phyloP scores from a whole-genome alignment of 495 filamentous ascomycete species.

The Letharia lupina region DNA sequence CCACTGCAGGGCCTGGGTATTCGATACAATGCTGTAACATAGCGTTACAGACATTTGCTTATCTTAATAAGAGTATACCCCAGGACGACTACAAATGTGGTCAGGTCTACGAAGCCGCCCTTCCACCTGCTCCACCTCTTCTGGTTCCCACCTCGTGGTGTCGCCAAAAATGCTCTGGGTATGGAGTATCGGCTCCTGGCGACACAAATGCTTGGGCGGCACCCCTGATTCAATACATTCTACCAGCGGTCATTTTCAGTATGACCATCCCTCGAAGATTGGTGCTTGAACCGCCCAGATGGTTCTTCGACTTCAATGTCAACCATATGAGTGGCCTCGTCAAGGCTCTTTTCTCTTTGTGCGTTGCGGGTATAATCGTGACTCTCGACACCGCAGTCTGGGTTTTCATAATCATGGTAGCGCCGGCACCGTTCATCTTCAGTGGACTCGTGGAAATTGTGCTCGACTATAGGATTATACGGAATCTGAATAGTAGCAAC shows the following conservation, averaged over 20 bases:
- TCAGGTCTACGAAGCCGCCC: slow-evolving; percentile 4
- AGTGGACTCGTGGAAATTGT: slow-evolving; percentile 14
- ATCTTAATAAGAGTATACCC: not conserved
- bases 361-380: slow-evolving; percentile 12
- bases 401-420: slow-evolving; percentile 18
- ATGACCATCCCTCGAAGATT: slow-evolving; percentile 26
- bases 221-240: slow-evolving; percentile 26
- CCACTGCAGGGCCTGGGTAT: slow-evolving; percentile 6
- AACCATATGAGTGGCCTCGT: slow-evolving; percentile 5
- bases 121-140: slow-evolving; percentile 16
- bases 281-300: slow-evolving; percentile 18
- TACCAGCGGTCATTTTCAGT: slow-evolving; percentile 27
- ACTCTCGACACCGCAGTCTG: slow-evolving; percentile 15
- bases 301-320: slow-evolving; percentile 10
- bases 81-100: slow-evolving; percentile 7
- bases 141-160: slow-evolving; percentile 18
- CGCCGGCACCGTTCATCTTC: slow-evolving; percentile 15
- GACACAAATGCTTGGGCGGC: slow-evolving; percentile 19
- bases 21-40: slow-evolving; percentile 7
- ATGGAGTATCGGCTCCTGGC: slow-evolving; percentile 16
- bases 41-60: slow-evolving; percentile 4
- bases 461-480: slow-evolving; percentile 14
- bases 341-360: slow-evolving; percentile 5
- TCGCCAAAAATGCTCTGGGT: slow-evolving; percentile 23
- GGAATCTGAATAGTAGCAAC: slow-evolving; percentile 5